These are phyloP conservation scores for Trichoderma atrobrunneum DNA, from an alignment of 2,329 filamentous ascomycete genomes.

Conservation along the genomic window DNA sequence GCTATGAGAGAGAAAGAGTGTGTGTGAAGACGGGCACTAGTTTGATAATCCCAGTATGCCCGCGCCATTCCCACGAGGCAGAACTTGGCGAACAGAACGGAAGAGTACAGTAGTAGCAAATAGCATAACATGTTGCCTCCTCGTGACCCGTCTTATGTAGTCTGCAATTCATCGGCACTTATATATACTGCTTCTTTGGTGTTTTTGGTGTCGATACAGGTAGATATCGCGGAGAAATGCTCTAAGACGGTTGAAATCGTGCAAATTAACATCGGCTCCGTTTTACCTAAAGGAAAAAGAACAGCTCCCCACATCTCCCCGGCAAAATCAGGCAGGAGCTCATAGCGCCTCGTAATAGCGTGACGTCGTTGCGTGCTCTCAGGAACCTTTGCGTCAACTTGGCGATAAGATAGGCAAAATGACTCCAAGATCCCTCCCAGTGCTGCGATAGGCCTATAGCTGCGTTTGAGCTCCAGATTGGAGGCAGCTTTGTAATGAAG, in stretches of 20 bases:
- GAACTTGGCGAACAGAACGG: neutral
- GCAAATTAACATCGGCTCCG: neutral
- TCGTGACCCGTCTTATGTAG: neutral
- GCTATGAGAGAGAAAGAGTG: neutral
- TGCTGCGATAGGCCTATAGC: neutral
- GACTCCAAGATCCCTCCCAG: neutral
- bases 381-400: conserved; percentile 4
- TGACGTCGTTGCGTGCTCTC: conserved; percentile 14
- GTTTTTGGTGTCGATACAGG: neutral
- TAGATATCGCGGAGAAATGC: neutral
- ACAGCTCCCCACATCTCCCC: neutral
- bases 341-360: conserved; percentile 16
- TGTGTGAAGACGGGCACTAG: neutral
- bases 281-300: neutral
- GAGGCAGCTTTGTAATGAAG: conserved; percentile 4
- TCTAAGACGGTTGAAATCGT: neutral
- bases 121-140: neutral
- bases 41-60: neutral
- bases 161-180: neutral
- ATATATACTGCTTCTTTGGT: neutral
- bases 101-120: neutral
- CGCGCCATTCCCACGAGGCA: neutral
- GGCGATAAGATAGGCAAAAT: conserved; percentile 10
- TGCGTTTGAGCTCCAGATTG: neutral
- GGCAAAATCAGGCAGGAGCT: conserved; percentile 17